Conservation (phyloP, 768 basidiomycete species). For the Boletus fagicola region DNA sequence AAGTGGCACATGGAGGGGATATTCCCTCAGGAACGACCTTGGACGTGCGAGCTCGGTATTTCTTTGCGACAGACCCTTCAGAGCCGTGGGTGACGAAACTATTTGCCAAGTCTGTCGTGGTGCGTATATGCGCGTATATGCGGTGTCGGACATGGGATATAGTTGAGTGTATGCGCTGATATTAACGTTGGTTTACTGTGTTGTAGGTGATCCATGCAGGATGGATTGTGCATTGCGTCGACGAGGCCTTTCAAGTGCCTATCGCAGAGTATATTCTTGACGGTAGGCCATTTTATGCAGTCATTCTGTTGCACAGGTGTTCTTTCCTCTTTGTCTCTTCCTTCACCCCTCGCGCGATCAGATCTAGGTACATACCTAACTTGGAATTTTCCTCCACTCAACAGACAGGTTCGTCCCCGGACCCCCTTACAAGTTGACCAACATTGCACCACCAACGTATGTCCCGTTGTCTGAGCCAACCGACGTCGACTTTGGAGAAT, state of each 20-base stretch:
- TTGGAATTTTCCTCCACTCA: neutral
- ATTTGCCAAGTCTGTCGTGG: conserved; percentile 28
- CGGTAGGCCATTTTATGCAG: conserved; percentile 21
- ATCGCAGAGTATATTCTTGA: conserved; percentile 32
- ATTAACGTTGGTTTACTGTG: neutral
- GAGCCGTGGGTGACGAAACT: conserved; percentile 30
- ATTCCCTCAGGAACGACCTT: conserved; percentile 13
- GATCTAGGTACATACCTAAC: neutral
- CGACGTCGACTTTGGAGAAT: conserved; percentile 1
- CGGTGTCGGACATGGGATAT: neutral
- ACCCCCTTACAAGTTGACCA: conserved; percentile 20
- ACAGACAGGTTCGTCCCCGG: conserved; percentile 20
- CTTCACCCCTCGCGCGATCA: neutral
- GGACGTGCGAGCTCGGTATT: conserved; percentile 24
- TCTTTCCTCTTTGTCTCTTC: neutral
- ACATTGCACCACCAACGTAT: neutral
- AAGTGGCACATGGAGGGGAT: conserved; percentile 27
- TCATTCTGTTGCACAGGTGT: neutral
- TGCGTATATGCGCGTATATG: conserved; percentile 24
- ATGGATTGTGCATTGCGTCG: conserved; percentile 32
- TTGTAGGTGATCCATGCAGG: conserved; percentile 30
- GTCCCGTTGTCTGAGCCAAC: conserved; percentile 1
- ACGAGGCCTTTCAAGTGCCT: conserved; percentile 25
- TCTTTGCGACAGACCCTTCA: conserved; percentile 28
- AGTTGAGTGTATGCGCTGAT: conserved; percentile 11